These are phyloP conservation scores for Sporopachydermia lactativora DNA, from an alignment of 805 yeast species.

Conservation along the genomic window DNA sequence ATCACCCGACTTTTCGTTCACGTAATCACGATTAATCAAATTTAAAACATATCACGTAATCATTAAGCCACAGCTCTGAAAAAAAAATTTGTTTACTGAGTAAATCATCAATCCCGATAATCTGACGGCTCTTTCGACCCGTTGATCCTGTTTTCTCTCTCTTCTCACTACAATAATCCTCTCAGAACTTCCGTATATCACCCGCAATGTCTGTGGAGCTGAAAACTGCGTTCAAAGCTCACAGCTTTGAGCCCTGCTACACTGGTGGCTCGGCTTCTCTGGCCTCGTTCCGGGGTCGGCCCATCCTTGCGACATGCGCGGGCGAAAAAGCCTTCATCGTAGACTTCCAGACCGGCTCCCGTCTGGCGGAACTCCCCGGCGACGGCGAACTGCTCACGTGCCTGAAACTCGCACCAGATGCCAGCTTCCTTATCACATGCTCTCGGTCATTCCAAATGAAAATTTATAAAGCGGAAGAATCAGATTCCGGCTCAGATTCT, in stretches of 20 bases:
- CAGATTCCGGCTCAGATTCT: constrained; percentile 30
- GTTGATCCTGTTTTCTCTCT: too few species aligned
- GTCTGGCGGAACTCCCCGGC: constrained; percentile 54
- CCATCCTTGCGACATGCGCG: constrained; percentile 59
- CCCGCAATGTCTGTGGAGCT: constrained; percentile 11
- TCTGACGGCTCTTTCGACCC: too few species aligned
- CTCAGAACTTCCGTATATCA: too few species aligned
- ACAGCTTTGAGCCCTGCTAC: constrained; percentile 66
- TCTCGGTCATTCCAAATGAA: constrained; percentile 77
- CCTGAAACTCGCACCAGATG: constrained; percentile 66
- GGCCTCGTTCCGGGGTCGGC: constrained; percentile 40
- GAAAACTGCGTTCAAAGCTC: constrained; percentile 28
- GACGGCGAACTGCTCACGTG: constrained; percentile 77
- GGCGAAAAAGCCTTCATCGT: constrained; percentile 66
- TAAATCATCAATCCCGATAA: too few species aligned
- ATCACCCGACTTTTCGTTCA: too few species aligned
- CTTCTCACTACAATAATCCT: too few species aligned
- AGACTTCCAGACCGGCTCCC: constrained; percentile 41
- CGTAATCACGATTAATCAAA: too few species aligned
- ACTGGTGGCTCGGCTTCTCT: constrained; percentile 74
- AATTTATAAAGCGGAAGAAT: constrained; percentile 32
- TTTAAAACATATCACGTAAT: too few species aligned
- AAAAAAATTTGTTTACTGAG: too few species aligned
- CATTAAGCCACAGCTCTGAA: too few species aligned
- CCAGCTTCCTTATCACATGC: constrained; percentile 48